These are phyloP conservation scores for Corymbia calophylla DNA, from an alignment of 441 rosid species.

Conservation along the genomic window DNA sequence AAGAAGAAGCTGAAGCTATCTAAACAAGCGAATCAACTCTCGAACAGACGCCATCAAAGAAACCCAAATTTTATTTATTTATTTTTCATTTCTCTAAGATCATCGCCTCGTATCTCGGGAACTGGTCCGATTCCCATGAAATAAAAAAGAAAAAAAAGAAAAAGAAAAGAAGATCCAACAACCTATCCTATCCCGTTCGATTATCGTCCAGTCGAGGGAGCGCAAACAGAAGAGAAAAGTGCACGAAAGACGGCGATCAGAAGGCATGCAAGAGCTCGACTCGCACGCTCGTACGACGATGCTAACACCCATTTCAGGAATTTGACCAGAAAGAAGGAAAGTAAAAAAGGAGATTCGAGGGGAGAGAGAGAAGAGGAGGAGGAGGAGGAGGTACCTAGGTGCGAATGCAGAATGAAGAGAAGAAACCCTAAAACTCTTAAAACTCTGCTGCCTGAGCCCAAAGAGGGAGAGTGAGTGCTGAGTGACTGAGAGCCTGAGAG, in stretches of 20 bases:
- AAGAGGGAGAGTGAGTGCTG: not conserved
- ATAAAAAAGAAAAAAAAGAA: fast-evolving
- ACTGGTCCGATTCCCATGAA: not conserved
- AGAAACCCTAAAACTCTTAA: too few relatives aligned
- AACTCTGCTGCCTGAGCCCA: too few relatives aligned
- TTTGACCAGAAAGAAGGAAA: not conserved
- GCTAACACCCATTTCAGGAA: not conserved
- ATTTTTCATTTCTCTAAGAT: not conserved
- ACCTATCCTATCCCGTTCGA: not conserved
- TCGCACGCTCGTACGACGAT: not conserved
- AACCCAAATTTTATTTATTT: not conserved
- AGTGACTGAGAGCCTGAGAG: not conserved
- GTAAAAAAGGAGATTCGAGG: not conserved
- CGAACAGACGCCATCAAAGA: not conserved
- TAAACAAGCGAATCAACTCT: not conserved
- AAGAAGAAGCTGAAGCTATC: not conserved
- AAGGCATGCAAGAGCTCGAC: not conserved
- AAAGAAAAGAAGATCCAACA: not conserved
- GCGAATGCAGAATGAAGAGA: too few relatives aligned
- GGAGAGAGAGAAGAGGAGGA: not conserved
- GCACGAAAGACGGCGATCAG: not conserved
- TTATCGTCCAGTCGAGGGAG: not conserved
- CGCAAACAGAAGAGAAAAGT: not conserved
- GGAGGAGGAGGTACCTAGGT: not conserved
- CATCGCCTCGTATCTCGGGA: not conserved